phyloP scores from a whole-genome alignment of 2,329 filamentous ascomycete genomes.

The Aspergillus luchuensis region DNA sequence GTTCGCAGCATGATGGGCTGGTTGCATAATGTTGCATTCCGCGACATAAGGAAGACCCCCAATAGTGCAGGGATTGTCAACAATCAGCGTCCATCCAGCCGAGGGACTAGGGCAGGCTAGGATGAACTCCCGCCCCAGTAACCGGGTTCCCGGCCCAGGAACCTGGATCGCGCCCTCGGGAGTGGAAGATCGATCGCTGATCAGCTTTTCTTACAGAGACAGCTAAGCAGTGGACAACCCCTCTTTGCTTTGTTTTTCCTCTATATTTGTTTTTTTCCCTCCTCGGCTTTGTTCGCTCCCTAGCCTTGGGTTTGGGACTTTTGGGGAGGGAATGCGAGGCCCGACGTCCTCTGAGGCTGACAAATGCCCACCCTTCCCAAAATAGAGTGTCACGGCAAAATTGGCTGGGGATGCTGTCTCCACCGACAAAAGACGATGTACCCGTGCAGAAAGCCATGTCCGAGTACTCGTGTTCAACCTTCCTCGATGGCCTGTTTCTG shows the following conservation, averaged over 20 bases:
- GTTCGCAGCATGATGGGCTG: conserved; percentile 4
- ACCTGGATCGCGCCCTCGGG: conserved; percentile 2
- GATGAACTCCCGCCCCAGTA: background rate
- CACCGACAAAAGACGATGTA: background rate
- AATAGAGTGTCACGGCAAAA: background rate
- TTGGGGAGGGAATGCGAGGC: background rate
- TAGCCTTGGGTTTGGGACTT: background rate
- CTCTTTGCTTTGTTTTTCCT: background rate
- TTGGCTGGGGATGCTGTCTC: background rate
- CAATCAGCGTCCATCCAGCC: background rate
- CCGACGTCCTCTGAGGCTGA: background rate
- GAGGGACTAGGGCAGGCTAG: background rate
- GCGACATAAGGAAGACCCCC: background rate
- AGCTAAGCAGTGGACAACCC: background rate
- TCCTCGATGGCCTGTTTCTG: background rate
- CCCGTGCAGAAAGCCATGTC: background rate
- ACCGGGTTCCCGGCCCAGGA: conserved; percentile 10
- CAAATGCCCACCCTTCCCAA: background rate
- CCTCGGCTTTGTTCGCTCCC: background rate
- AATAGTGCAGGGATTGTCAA: background rate
- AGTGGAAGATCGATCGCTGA: conserved; percentile 8
- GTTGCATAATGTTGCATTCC: conserved; percentile 3
- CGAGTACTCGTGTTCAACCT: background rate
- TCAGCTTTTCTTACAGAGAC: background rate
- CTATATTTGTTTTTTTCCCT: background rate